Evolutionary conservation across 2,329 filamentous ascomycete genomes (phyloP), one percentile per base, ranked within the genome.

Genomic region (Davidsoniella australis): DNA sequence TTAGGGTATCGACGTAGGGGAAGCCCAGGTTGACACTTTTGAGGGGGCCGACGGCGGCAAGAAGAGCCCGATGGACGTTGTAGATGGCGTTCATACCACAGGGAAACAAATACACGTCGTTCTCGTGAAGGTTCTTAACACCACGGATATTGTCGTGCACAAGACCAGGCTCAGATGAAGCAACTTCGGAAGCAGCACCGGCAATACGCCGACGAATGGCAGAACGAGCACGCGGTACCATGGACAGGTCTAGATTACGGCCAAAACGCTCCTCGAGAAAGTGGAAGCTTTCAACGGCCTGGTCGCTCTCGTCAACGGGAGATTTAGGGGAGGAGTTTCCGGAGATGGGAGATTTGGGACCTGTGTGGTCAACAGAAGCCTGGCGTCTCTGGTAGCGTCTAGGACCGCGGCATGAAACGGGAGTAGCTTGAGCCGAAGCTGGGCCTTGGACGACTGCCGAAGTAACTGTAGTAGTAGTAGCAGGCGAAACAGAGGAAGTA

Each of bases 81-180:
- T 86, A 98, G 41, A 98, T 95, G 47, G 89, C 79, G 59, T 86
- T 95, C 88, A 98, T 98, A 37, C 91, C 91, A 39, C 76, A 81
- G 0, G 89, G 85, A 50, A 83, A 89, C 0, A 98, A 72, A 59
- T 86, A 94, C 36, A 98, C 83, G 60, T 98, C 89, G 18, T 85
- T 76, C 60, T 94, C 86, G 1, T 76, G 77, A 47, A 95, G 79
- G 20, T 75, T 79, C 9, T 72, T 68, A 2, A 80, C 68, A 18
- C 76, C 73, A 45, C 75, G 67, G 5, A 67, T 65, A 58, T 74
- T 73, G 29, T 48, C 24, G 8, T 49, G 20, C 7, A 53, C 63
- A 20, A 41, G 23, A 24, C 26, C 10, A 8, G 51, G 48, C 8
- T 53, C 48, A 52, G 20, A 55, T 41, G 51, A 57, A 53, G 18